These are phyloP conservation scores for Toxicodendron radicans DNA, from an alignment of 345 rosid genomes.

Conservation along the genomic window DNA sequence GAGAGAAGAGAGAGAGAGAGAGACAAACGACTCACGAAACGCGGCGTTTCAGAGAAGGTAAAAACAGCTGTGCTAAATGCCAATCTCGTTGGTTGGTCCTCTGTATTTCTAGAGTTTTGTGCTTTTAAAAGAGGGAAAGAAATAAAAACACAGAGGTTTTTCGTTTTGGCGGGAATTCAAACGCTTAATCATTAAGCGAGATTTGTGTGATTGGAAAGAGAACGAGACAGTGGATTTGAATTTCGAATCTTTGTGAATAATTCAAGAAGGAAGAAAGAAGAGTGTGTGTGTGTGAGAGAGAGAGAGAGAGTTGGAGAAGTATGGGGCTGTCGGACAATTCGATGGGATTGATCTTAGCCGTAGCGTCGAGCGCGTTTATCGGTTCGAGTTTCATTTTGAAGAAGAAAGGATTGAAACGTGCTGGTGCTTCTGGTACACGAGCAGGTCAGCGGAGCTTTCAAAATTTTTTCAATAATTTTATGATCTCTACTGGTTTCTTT, in stretches of 20 bases:
- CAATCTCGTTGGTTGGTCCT: neutral
- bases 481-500: neutral
- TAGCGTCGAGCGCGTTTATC: conserved; percentile 71
- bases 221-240: neutral
- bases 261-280: neutral
- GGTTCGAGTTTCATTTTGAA: conserved; percentile 92
- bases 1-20: neutral
- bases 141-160: neutral
- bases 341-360: conserved; percentile 72
- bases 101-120: no score
- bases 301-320: neutral
- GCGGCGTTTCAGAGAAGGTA: neutral
- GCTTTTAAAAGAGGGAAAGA: conserved; percentile 1
- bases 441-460: conserved; percentile 55
- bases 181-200: neutral
- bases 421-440: conserved; percentile 74
- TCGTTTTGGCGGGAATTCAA: conserved; percentile 20
- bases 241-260: neutral
- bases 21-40: neutral
- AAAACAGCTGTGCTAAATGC: neutral
- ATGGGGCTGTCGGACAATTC: conserved; percentile 65
- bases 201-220: neutral
- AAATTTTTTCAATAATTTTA: neutral
- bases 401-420: conserved; percentile 94
- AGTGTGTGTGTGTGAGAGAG: neutral